Evolutionary conservation across 1,284 basidiomycete species (phyloP).

Genomic region (Mycosarcoma mackinlayi): DNA sequence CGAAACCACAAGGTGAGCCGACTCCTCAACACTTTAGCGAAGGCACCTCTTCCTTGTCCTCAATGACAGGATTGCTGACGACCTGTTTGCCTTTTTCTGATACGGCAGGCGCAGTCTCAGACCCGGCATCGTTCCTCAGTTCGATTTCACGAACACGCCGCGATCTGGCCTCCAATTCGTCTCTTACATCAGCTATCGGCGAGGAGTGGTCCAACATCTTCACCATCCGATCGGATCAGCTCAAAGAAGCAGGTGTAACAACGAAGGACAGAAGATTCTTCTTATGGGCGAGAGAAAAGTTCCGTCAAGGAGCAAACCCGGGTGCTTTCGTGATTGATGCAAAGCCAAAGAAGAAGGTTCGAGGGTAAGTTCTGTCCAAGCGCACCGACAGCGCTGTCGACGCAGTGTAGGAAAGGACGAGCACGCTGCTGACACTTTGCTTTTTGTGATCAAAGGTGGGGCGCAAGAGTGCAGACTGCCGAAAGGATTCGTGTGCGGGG

Average conservation of each 20-base stretch:
- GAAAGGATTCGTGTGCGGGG: conserved; percentile 71
- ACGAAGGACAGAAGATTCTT: conserved; percentile 80
- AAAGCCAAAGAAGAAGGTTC: conserved; percentile 77
- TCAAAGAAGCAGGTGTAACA: conserved; percentile 76
- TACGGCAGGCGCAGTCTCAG: conserved; percentile 11
- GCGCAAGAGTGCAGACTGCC: conserved; percentile 75
- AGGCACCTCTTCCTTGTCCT: background rate
- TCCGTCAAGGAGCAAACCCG: conserved; percentile 74
- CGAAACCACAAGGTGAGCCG: conserved; percentile 17
- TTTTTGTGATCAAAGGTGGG: conserved; percentile 69
- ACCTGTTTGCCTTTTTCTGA: background rate
- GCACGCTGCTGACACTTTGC: background rate
- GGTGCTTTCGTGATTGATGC: conserved; percentile 76
- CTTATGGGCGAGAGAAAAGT: conserved; percentile 84
- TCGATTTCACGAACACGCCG: conserved; percentile 78
- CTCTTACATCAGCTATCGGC: conserved; percentile 65
- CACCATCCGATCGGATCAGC: conserved; percentile 73
- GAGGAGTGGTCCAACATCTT: conserved; percentile 78
- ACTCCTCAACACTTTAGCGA: background rate
- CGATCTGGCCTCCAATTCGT: conserved; percentile 71
- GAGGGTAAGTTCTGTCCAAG: conserved; percentile 72
- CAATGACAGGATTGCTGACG: background rate
- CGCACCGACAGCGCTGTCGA: background rate
- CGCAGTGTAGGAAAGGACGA: background rate
- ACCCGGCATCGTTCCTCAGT: conserved; percentile 73